Percentiles rank a stretch among this genome's conserved stretches.
These are phyloP conservation scores for Phytophthora tentaculata DNA, from an alignment of 352 stramenopile species.

Conservation along the genomic window DNA sequence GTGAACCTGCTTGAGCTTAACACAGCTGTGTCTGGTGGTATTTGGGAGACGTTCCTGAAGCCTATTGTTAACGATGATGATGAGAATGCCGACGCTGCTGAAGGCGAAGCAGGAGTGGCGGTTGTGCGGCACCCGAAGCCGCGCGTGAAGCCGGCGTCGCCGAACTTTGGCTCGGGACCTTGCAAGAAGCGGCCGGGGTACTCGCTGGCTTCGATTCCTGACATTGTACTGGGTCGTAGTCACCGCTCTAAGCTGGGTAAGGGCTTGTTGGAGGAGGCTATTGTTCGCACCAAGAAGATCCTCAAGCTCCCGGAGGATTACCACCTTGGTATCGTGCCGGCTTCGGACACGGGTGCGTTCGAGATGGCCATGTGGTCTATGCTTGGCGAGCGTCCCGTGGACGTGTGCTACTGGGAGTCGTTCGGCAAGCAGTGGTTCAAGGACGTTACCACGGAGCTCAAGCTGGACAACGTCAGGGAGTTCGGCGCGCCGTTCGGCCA, in stretches of 20 bases:
- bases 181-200: constrained; percentile 99
- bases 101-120: constrained; percentile 42
- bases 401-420: constrained; percentile 97
- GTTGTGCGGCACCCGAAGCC: constrained; percentile 75
- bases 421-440: constrained; percentile 98
- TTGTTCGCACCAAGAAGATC: constrained; percentile 95
- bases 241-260: constrained; percentile 99
- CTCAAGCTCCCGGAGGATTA: constrained; percentile 96
- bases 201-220: constrained; percentile 87
- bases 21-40: constrained; percentile 47
- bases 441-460: constrained; percentile 95
- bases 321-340: constrained; percentile 96
- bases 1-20: constrained; percentile 86
- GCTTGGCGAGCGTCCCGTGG: constrained; percentile 93
- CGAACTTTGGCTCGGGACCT: constrained; percentile 98
- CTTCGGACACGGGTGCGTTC: constrained; percentile 98
- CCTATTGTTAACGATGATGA: constrained; percentile 38
- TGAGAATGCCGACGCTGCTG: constrained; percentile 22
- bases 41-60: constrained; percentile 73
- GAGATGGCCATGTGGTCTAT: constrained; percentile 99
- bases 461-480: constrained; percentile 94
- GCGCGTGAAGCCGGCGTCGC: constrained; percentile 75
- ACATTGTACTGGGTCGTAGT: constrained; percentile 92
- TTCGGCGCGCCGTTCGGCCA: constrained; percentile 96
- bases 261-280: constrained; percentile 94